Evolutionary conservation across 768 basidiomycete species (phyloP), one percentile per base, ranked within the genome.

Genomic region (Glaciozyma antarctica): DNA sequence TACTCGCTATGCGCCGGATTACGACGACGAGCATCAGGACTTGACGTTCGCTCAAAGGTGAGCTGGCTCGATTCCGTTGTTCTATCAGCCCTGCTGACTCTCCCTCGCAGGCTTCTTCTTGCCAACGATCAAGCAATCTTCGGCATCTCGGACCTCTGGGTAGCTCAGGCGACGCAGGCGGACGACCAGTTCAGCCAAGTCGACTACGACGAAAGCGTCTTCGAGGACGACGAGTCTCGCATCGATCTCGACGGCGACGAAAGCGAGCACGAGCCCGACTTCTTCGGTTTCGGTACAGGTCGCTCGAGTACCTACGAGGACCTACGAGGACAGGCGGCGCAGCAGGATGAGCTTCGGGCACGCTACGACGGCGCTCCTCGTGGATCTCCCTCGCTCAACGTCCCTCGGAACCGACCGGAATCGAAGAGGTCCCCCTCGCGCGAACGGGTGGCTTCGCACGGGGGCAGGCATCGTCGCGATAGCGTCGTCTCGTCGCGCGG

Each of bases 61-160:
- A 3, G 28, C 30, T 24, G n/a, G 13, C 13, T 51, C 49, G 10
- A 2, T 10, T 10, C 19, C 19, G n/a, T 51, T 26, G 32, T 24
- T 51, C 9, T 1, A 24, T 15, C 26, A 10, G 26, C n/a, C 12
- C 26, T 24, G 5, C 49, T 51, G 49, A 51, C 53, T 8, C 10
- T 19, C 13, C n/a, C 34, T 8, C 7, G 26, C 53, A 54, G 90
- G 30, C 68, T 73, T 13, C 61, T 71, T 4, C 56, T 72, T 75
- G 94, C 94, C 24, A 95, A 95, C 76, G 92, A 95, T 77, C 88
- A 90, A 71, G 87, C 90, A 17, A 91, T 92, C 7, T 93, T 90
- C 63, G 90, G 87, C 71, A 88, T 99, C 73, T 89, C 91, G 28
- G 94, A 97, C 77, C 79, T 99, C 26, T 99, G 95, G 95, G 90